These are phyloP conservation scores for Talaromyces nanjingensis DNA, from an alignment of 495 filamentous ascomycete genomes.

Conservation along the genomic window DNA sequence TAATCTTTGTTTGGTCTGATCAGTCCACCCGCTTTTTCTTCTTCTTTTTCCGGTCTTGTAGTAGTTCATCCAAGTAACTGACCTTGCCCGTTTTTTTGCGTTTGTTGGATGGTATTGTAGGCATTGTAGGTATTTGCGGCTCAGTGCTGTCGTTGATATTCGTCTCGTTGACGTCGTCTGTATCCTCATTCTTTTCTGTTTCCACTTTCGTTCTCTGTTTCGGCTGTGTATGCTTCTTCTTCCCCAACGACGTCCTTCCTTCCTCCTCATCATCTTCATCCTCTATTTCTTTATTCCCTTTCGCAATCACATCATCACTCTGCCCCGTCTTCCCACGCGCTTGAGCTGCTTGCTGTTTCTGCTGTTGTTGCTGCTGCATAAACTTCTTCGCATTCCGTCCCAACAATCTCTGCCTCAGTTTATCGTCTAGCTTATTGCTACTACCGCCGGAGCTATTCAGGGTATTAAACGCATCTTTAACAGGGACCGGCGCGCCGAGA, in stretches of 20 bases:
- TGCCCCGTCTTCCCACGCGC: not conserved
- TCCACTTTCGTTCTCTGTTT: conserved; percentile 17
- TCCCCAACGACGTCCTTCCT: conserved; percentile 51
- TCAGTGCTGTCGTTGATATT: not conserved
- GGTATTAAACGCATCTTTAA: conserved; percentile 16
- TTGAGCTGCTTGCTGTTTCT: conserved; percentile 9
- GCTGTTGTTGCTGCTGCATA: conserved; percentile 20
- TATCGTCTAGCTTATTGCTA: conserved; percentile 26
- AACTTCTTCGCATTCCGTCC: conserved; percentile 39
- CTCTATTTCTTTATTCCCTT: conserved; percentile 22
- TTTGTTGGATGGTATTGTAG: not conserved
- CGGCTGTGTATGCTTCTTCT: conserved; percentile 29
- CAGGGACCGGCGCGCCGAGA: conserved; percentile 38
- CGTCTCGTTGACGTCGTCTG: not conserved
- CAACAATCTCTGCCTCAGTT: conserved; percentile 41
- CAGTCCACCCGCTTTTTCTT: conserved; percentile 29
- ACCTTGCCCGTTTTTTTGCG: conserved; percentile 7
- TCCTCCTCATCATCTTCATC: conserved; percentile 41
- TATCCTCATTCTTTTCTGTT: conserved; percentile 4
- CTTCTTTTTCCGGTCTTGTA: conserved; percentile 44
- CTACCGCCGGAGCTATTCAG: not conserved
- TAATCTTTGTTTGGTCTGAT: not conserved
- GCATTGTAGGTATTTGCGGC: not conserved
- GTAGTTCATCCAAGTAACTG: conserved; percentile 45
- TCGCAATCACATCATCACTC: conserved; percentile 9